Evolutionary conservation across 192 early-diverging fungal genomes (phyloP).

Genomic region (Entomortierella chlamydospora): DNA sequence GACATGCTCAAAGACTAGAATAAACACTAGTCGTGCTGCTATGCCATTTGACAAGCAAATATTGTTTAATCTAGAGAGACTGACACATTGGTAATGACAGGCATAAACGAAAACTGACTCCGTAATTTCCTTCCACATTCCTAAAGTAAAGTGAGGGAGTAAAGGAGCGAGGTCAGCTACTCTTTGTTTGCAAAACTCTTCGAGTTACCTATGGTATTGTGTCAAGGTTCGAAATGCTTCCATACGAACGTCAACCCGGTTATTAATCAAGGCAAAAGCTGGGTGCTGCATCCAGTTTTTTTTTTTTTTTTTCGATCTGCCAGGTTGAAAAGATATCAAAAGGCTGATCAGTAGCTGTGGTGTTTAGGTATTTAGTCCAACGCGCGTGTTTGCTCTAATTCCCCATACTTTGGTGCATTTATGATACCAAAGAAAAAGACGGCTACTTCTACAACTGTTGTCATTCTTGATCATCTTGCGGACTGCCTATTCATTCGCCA

Average conservation of each 20-base stretch:
- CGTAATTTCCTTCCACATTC: slow-evolving; percentile 52
- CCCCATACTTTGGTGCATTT: slow-evolving; percentile 22
- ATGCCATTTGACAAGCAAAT: slow-evolving; percentile 32
- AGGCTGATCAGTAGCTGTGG: background rate
- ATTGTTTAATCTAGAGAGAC: slow-evolving; percentile 43
- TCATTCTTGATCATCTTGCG: slow-evolving; percentile 64
- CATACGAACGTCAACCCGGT: slow-evolving; percentile 68
- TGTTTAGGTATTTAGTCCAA: too few relatives aligned
- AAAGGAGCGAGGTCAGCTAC: background rate
- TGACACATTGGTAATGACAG: slow-evolving; percentile 51
- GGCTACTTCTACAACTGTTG: slow-evolving; percentile 61
- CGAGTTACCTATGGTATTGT: slow-evolving; percentile 31
- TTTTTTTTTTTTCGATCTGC: too few relatives aligned
- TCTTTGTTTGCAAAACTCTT: background rate
- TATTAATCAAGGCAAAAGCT: slow-evolving; percentile 71
- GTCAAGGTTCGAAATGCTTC: slow-evolving; percentile 55
- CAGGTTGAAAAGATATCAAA: background rate
- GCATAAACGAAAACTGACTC: slow-evolving; percentile 42
- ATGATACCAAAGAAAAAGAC: slow-evolving; percentile 67
- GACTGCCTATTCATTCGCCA: slow-evolving; percentile 76
- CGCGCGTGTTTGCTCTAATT: too few relatives aligned
- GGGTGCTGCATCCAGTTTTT: slow-evolving; percentile 53
- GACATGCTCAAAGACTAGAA: slow-evolving; percentile 51
- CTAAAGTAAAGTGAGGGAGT: background rate
- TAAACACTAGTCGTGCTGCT: slow-evolving; percentile 36